phyloP scores from a whole-genome alignment of 2,329 filamentous ascomycete species.

The Exophiala sp. region DNA sequence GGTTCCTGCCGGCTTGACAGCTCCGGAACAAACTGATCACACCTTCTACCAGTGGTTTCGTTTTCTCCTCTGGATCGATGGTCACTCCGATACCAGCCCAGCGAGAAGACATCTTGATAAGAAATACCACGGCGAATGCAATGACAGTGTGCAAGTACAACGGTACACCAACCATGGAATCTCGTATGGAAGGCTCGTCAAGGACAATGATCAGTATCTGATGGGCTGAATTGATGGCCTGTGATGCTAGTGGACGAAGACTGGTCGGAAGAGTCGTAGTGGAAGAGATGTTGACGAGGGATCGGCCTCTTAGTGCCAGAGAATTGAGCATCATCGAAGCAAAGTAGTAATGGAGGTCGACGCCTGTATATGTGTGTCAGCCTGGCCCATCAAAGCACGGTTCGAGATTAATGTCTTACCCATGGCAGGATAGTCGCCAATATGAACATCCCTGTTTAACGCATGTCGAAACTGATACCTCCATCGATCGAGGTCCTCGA shows the following conservation, averaged over 20 bases:
- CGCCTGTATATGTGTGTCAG: constrained; percentile 34
- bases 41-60: constrained; percentile 26
- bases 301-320: constrained; percentile 39
- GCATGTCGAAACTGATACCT: constrained; percentile 45
- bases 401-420: constrained; percentile 11
- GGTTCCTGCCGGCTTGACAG: constrained; percentile 23
- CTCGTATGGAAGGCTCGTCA: constrained; percentile 48
- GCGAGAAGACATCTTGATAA: constrained; percentile 39
- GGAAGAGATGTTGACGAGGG: constrained; percentile 43
- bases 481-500: constrained; percentile 53
- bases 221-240: constrained; percentile 48
- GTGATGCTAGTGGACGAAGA: constrained; percentile 34
- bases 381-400: background rate
- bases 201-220: constrained; percentile 46
- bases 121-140: constrained; percentile 45
- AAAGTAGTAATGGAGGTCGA: constrained; percentile 53
- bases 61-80: constrained; percentile 26
- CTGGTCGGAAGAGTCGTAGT: constrained; percentile 22
- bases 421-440: constrained; percentile 28
- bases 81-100: constrained; percentile 27
- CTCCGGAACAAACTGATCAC: constrained; percentile 22
- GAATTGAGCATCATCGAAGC: constrained; percentile 53
- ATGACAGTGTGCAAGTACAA: constrained; percentile 45
- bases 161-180: constrained; percentile 48
- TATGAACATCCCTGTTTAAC: constrained; percentile 22